Conservation (phyloP, 176 grass and related monocot genomes). For the Eleusine indica region DNA sequence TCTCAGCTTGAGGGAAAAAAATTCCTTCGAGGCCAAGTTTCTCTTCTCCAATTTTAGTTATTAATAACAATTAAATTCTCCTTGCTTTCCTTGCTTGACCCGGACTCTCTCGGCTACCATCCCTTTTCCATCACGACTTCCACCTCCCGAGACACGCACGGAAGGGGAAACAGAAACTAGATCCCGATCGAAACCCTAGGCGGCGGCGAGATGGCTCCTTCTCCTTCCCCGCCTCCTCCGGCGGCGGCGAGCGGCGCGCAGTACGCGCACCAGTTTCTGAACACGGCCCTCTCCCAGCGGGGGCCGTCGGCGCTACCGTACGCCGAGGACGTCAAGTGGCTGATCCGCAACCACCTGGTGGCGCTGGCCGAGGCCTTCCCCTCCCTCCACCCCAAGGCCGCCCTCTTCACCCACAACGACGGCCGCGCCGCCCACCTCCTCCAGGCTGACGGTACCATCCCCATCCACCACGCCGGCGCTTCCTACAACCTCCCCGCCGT, state of each 20-base stretch:
- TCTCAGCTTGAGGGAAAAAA: not conserved
- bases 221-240: constrained; percentile 42
- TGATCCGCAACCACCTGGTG: constrained; percentile 91
- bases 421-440: constrained; percentile 75
- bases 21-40: not conserved
- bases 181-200: not conserved
- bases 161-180: not conserved
- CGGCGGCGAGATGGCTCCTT: constrained; percentile 32
- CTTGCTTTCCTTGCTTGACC: not conserved
- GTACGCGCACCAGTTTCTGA: constrained; percentile 90
- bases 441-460: constrained; percentile 80
- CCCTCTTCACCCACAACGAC: constrained; percentile 91
- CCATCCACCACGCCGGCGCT: constrained; percentile 71
- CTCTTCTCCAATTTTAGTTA: too few species aligned
- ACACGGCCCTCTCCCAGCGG: constrained; percentile 74
- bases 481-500: constrained; percentile 82
- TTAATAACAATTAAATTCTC: too few species aligned
- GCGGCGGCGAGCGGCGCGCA: constrained; percentile 50
- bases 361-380: constrained; percentile 70
- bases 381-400: constrained; percentile 79
- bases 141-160: too few species aligned
- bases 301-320: constrained; percentile 73
- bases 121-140: not conserved
- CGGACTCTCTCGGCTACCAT: not conserved
- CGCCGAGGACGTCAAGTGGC: constrained; percentile 89